phyloP scores from a whole-genome alignment of 768 basidiomycete genomes.

The Boletus sp. region DNA sequence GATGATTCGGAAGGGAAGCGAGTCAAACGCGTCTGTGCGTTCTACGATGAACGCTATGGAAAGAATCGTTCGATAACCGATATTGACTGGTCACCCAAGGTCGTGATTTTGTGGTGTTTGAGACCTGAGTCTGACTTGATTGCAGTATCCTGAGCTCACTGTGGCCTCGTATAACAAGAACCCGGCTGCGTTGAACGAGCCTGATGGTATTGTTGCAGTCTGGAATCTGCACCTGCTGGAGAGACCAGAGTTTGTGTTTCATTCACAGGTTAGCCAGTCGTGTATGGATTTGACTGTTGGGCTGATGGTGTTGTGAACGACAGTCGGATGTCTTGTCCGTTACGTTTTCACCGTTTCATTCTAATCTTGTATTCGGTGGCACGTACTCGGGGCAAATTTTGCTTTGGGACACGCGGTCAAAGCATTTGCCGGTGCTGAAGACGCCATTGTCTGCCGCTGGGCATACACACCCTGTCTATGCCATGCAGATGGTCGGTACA shows the following conservation, averaged over 20 bases:
- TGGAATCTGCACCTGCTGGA: conserved; percentile 97
- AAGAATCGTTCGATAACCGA: conserved; percentile 95
- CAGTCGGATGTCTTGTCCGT: conserved; percentile 98
- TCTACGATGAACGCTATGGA: conserved; percentile 86
- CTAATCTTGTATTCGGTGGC: conserved; percentile 94
- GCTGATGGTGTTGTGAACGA: conserved; percentile 2
- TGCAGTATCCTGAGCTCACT: conserved; percentile 90
- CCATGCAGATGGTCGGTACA: conserved; percentile 97
- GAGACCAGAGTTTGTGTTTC: conserved; percentile 96
- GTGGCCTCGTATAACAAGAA: conserved; percentile 99
- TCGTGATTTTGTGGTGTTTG: conserved; percentile 28
- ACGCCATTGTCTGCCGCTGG: conserved; percentile 94
- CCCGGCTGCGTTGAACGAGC: conserved; percentile 87
- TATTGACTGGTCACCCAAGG: conserved; percentile 97
- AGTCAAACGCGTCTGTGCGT: conserved; percentile 91
- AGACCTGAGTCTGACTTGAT: background rate
- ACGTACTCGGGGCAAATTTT: conserved; percentile 99
- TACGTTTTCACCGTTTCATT: conserved; percentile 95
- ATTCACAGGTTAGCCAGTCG: conserved; percentile 75
- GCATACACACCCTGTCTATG: conserved; percentile 98
- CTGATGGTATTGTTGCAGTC: conserved; percentile 93
- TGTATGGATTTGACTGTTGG: background rate
- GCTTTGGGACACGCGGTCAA: conserved; percentile 96
- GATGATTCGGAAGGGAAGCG: conserved; percentile 89
- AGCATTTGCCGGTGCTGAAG: conserved; percentile 93